Base-by-base conservation (phyloP, 1,284 basidiomycete species). In the Omphalotus olearius region DNA sequence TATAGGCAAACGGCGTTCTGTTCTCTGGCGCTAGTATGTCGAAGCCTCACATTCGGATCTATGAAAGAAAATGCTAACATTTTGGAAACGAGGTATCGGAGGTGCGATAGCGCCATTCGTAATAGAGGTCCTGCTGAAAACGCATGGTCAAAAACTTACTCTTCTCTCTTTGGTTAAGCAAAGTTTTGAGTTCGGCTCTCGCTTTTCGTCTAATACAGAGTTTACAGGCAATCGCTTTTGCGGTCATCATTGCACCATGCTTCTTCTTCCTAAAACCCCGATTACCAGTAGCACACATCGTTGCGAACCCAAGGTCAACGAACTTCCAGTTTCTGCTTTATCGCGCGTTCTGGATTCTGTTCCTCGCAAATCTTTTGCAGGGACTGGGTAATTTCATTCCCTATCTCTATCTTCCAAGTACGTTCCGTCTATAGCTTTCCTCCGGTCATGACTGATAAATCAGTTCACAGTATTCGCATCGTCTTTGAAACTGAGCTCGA, bases 21-120 rank as follows among this genome's bases (percentile, higher is more conserved):
- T 57, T 53, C 16, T 53, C 56, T n/a, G 56, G 51, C 14, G 45
- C 53, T n/a, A 45, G 56, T 57, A 36, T 35, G 56, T 41, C 11
- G 5, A 20, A 6, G 16, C 7, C 25, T 45, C 16, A 14, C 2
- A 25, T 38, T 51, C 23, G 11, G 30, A 33, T 4, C 3, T 33
- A 9, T 9, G 30, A 33, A 33, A 33, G 13, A 13, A 17, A n/a
- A 16, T 26, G 30, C 17, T 13, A 48, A 9, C 26, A 3, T 9
- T 33, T 5, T 4, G 14, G 30, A 33, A 33, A 33, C 30, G 13
- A 54, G 56, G 56, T 37, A 20, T 39, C 33, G 56, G 56, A 1
- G 56, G 51, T 20, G 47, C 51, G 10, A 38, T 54, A 4, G 50
- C 28, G 39, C 56, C 56, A 6, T 47, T 57, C 14, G 35, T 50